phyloP scores from a whole-genome alignment of 306 rosid species.

The Vigna nakashimae region DNA sequence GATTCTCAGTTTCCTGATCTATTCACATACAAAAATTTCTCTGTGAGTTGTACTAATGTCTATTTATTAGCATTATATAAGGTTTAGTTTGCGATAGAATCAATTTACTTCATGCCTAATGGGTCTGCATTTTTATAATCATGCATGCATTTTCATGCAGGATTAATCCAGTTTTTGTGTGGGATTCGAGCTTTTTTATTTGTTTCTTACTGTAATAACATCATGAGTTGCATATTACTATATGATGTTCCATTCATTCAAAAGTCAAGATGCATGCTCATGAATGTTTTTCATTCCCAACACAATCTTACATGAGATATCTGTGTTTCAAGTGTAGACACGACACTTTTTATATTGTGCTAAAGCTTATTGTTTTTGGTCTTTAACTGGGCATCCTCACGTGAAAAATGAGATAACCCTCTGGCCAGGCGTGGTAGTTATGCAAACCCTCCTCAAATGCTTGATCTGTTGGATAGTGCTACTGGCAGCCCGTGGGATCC shows the following conservation, averaged over 20 bases:
- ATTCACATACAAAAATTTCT: conserved; percentile 78
- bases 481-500: neutral
- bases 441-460: conserved; percentile 2
- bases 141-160: conserved; percentile 3
- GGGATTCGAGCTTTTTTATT: neutral
- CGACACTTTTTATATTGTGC: neutral
- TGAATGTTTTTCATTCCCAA: neutral
- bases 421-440: neutral
- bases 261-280: conserved; percentile 18
- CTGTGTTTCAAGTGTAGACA: conserved; percentile 6
- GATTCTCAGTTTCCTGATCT: conserved; percentile 93
- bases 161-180: neutral
- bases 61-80: neutral
- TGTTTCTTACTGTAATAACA: neutral
- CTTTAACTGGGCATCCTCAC: neutral
- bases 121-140: neutral
- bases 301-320: neutral
- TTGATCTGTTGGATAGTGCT: neutral
- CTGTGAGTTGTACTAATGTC: conserved; percentile 57
- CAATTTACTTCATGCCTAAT: neutral
- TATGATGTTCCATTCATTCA: neutral
- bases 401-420: neutral
- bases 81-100: conserved; percentile 23
- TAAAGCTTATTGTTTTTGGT: neutral
- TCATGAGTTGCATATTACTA: conserved; percentile 4